A percentile compares a stretch with the other conserved stretches of the same genome.
Evolutionary conservation across 2,329 filamentous ascomycete species (phyloP).

Genomic region (Leptographium galeiforme): DNA sequence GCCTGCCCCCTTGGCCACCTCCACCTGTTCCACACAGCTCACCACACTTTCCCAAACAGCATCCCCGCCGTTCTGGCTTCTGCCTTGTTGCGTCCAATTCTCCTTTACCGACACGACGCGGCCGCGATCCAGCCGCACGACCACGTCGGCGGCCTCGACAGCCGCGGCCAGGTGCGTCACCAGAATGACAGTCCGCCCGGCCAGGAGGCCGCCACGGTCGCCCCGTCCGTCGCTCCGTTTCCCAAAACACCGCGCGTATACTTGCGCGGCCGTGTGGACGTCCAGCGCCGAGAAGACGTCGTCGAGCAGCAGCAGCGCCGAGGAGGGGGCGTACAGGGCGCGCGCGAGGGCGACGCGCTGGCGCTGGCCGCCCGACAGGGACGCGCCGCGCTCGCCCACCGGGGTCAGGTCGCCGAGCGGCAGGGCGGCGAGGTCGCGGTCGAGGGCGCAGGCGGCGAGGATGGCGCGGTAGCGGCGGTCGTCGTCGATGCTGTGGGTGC

Average conservation of each 20-base stretch:
- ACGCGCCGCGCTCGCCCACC: slow-evolving; percentile 87
- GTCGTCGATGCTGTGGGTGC: slow-evolving; percentile 50
- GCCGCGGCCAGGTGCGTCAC: slow-evolving; percentile 68
- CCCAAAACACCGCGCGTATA: slow-evolving; percentile 33
- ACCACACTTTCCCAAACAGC: too few relatives aligned
- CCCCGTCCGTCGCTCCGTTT: slow-evolving; percentile 17
- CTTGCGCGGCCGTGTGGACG: slow-evolving; percentile 40
- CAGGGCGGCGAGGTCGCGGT: slow-evolving; percentile 77
- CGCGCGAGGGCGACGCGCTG: slow-evolving; percentile 83
- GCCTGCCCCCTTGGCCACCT: neutral
- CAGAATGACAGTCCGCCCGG: slow-evolving; percentile 59
- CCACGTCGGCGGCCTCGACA: slow-evolving; percentile 62
- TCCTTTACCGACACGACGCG: neutral
- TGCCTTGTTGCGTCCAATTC: too few relatives aligned
- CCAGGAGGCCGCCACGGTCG: slow-evolving; percentile 52
- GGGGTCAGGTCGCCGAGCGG: slow-evolving; percentile 77
- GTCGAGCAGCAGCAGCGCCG: slow-evolving; percentile 70
- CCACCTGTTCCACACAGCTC: neutral
- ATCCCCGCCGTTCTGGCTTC: neutral
- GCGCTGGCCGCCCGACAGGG: slow-evolving; percentile 84
- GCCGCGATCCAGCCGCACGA: slow-evolving; percentile 51
- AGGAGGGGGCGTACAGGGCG: slow-evolving; percentile 67
- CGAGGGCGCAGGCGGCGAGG: slow-evolving; percentile 69
- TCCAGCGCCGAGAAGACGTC: slow-evolving; percentile 89
- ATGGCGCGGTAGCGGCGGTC: slow-evolving; percentile 69